These are phyloP conservation scores for Furcasterigmium sp. DNA, from an alignment of 2,329 filamentous ascomycete species.

Conservation along the genomic window DNA sequence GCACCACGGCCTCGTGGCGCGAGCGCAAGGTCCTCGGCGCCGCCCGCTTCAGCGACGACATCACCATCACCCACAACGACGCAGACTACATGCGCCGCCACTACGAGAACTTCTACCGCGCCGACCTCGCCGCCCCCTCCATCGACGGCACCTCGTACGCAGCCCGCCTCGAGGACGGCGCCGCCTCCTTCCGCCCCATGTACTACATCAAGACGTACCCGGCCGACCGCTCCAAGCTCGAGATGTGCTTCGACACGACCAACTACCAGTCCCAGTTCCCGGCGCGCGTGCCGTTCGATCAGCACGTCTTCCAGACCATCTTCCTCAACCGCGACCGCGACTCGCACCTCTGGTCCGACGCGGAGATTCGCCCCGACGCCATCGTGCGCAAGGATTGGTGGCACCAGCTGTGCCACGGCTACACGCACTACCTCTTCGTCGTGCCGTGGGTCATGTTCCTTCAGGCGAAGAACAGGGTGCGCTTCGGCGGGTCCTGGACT, in stretches of 20 bases:
- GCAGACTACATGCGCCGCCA: slow-evolving; percentile 58
- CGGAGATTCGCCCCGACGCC: slow-evolving; percentile 46
- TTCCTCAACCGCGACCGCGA: slow-evolving; percentile 54
- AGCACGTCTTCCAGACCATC: slow-evolving; percentile 36
- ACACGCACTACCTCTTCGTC: slow-evolving; percentile 52
- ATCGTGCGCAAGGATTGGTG: slow-evolving; percentile 56
- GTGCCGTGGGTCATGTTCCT: slow-evolving; percentile 64
- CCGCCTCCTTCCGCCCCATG: slow-evolving; percentile 51
- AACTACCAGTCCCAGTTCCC: slow-evolving; percentile 69
- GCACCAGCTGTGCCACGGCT: slow-evolving; percentile 57
- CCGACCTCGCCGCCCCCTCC: slow-evolving; percentile 38
- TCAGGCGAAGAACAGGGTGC: slow-evolving; percentile 54
- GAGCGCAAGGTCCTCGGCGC: slow-evolving; percentile 62
- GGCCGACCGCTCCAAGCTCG: slow-evolving; percentile 47
- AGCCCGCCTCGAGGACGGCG: slow-evolving; percentile 33
- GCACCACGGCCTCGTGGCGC: slow-evolving; percentile 43
- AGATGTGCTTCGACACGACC: slow-evolving; percentile 65
- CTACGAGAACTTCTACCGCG: slow-evolving; percentile 55
- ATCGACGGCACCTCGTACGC: slow-evolving; percentile 26
- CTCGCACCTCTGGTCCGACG: slow-evolving; percentile 45
- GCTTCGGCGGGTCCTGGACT: slow-evolving; percentile 61
- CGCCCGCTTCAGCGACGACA: slow-evolving; percentile 60
- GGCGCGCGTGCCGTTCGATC: slow-evolving; percentile 27
- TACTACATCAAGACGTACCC: slow-evolving; percentile 56
- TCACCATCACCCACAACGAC: slow-evolving; percentile 62